Base-by-base conservation (phyloP, 2,329 filamentous ascomycete species). In the Trichoderma hamatum region DNA sequence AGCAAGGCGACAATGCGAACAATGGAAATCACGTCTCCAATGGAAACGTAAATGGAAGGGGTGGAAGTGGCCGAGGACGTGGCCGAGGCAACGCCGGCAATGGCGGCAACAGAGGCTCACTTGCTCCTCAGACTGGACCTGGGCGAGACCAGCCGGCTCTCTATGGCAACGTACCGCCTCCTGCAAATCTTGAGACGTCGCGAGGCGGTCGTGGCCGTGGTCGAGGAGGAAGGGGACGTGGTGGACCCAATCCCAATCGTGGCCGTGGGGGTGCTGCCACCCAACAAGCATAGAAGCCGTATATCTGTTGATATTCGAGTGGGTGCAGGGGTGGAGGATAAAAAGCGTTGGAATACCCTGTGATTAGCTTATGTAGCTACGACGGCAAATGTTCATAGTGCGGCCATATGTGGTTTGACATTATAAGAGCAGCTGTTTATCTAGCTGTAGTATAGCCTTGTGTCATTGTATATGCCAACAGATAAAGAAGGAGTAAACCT, bases 91-190 rank as follows among this genome's bases (percentile, higher is more conserved):
- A 58, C 13, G 76, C 78, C 26, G 75, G 70, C 55, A 58, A 58
- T 14, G 76, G 79, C 26, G 75, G 70, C 55, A 59, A 72, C 10
- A 71, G 74, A 34, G 75, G 74, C 5, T 71, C 73, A 69, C 14
- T 72, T 68, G 11, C 73, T 71, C 52, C 69, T n/a, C 65, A 68
- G 11, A 32, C 52, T 28, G 65, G 70, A 9, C 24, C 61, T n/a
- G 62, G 65, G 5, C 68, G 74, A 24, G 74, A 75, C 69, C 36
- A 51, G 24, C 74, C 74, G 56, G 70, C 67, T 7, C 77, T 77
- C 39, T 90, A 87, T 74, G 84, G 83, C 69, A 84, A 84, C 19
- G 86, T 90, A 9, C 87, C 88, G 34, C 90, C 90, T 26, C 90
- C 90, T 1, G 78, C 85, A 1, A 84, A 77, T 54, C 78, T 91